Evolutionary conservation across 148 eudicot species (phyloP).

Genomic region (Rhododendron molle): DNA sequence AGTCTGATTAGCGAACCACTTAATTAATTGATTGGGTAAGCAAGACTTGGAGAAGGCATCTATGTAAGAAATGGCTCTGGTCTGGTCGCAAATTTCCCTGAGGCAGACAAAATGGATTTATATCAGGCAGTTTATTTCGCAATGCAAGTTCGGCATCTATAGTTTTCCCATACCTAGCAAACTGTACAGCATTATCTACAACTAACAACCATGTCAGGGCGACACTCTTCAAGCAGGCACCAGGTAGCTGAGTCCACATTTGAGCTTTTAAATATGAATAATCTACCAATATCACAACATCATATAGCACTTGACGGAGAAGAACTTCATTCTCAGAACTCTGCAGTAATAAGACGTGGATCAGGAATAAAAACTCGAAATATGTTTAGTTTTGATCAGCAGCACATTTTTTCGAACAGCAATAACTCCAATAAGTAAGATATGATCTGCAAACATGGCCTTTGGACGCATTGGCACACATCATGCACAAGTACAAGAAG

Average conservation of each 20-base stretch:
- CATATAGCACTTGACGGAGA: conserved; percentile 45
- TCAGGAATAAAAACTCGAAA: not conserved
- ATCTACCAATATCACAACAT: conserved; percentile 50
- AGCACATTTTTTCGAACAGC: not conserved
- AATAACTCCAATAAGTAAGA: conserved; percentile 10
- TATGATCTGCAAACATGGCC: conserved; percentile 8
- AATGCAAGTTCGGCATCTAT: not conserved
- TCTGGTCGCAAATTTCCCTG: conserved; percentile 46
- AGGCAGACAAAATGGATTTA: conserved; percentile 21
- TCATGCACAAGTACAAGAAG: not conserved
- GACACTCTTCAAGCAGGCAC: conserved; percentile 34
- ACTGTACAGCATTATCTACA: conserved; percentile 57
- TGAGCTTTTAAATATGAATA: conserved; percentile 41
- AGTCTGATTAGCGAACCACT: conserved; percentile 40
- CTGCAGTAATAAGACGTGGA: conserved; percentile 27
- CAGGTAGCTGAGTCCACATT: conserved; percentile 38
- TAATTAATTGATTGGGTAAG: conserved; percentile 42
- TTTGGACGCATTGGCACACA: not conserved
- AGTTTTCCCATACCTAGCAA: conserved; percentile 45
- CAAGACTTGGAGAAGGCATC: conserved; percentile 60
- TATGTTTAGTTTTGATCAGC: not conserved
- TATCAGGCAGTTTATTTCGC: not conserved
- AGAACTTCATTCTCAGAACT: conserved; percentile 37
- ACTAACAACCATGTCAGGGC: conserved; percentile 66
- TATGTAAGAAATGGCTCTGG: conserved; percentile 37